Conservation (phyloP, 345 rosid genomes). For the Nasturtium officinale region DNA sequence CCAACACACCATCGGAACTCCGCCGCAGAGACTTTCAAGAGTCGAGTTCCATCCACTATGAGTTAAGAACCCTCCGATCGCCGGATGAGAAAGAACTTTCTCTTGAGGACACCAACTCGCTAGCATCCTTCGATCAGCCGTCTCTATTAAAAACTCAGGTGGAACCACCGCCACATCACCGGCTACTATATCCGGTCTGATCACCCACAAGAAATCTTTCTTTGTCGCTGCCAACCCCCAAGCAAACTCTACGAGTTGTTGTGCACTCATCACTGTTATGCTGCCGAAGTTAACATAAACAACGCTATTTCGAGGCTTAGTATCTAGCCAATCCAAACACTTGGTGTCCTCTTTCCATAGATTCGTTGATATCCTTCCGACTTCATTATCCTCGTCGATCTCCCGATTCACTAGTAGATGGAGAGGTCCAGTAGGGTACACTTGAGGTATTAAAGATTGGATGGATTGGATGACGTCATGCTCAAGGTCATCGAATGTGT, state of each 20-base stretch:
- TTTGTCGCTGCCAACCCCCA: constrained; percentile 62
- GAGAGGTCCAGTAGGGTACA: constrained; percentile 31
- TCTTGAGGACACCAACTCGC: constrained; percentile 60
- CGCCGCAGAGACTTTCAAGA: constrained; percentile 47
- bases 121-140: constrained; percentile 43
- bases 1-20: constrained; percentile 62
- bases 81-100: constrained; percentile 50
- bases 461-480: constrained; percentile 34
- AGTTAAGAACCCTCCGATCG: constrained; percentile 55
- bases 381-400: neutral
- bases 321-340: constrained; percentile 39
- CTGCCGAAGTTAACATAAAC: constrained; percentile 37
- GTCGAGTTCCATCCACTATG: constrained; percentile 72
- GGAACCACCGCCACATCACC: constrained; percentile 50
- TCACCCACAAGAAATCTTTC: constrained; percentile 54
- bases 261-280: constrained; percentile 11
- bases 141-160: constrained; percentile 42
- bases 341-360: constrained; percentile 41
- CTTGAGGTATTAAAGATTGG: constrained; percentile 30
- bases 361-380: constrained; percentile 10
- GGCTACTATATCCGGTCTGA: constrained; percentile 51
- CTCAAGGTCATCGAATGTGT: constrained; percentile 46
- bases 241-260: constrained; percentile 36
- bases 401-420: constrained; percentile 9
- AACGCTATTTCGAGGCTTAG: constrained; percentile 30